Evolutionary conservation across 2,329 filamentous ascomycete genomes (phyloP).

Genomic region (Alternaria gaisen): DNA sequence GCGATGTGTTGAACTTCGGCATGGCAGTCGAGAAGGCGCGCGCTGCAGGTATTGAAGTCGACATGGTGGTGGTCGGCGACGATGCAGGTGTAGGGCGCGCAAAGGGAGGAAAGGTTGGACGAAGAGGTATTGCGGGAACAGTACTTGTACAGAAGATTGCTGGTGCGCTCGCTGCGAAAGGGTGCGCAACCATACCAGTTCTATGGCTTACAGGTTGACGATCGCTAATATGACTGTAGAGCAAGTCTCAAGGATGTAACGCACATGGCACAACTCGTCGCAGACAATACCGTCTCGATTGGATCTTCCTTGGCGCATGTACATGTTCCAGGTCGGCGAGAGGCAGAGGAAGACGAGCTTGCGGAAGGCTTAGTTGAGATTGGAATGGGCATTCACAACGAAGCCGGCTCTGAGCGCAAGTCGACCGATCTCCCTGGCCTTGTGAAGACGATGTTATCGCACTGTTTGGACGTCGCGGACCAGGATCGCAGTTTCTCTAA

Average conservation of each 20-base stretch:
- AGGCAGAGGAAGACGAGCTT: constrained; percentile 66
- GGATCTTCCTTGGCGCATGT: constrained; percentile 88
- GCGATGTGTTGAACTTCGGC: constrained; percentile 83
- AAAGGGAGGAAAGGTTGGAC: constrained; percentile 88
- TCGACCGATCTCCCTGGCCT: constrained; percentile 54
- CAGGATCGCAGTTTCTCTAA: constrained; percentile 75
- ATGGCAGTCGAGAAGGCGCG: constrained; percentile 93
- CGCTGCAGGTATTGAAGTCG: constrained; percentile 76
- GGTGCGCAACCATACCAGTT: constrained; percentile 53
- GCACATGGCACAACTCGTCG: constrained; percentile 73
- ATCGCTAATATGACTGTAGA: constrained; percentile 35
- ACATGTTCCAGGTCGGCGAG: constrained; percentile 84
- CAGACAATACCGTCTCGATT: constrained; percentile 82
- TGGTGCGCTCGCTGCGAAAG: constrained; percentile 80
- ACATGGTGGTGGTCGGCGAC: constrained; percentile 92
- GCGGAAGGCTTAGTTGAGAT: constrained; percentile 69
- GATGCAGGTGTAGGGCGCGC: constrained; percentile 87
- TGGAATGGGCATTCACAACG: constrained; percentile 81
- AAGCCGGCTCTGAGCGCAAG: constrained; percentile 59
- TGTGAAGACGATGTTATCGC: constrained; percentile 69
- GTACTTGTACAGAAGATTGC: constrained; percentile 91
- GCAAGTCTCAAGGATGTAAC: constrained; percentile 73
- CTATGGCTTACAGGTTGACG: neutral
- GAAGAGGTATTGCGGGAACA: constrained; percentile 89
- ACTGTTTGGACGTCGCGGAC: constrained; percentile 70